These are phyloP conservation scores for Meredithiella fracta DNA, from an alignment of 2,329 filamentous ascomycete species.

Conservation along the genomic window DNA sequence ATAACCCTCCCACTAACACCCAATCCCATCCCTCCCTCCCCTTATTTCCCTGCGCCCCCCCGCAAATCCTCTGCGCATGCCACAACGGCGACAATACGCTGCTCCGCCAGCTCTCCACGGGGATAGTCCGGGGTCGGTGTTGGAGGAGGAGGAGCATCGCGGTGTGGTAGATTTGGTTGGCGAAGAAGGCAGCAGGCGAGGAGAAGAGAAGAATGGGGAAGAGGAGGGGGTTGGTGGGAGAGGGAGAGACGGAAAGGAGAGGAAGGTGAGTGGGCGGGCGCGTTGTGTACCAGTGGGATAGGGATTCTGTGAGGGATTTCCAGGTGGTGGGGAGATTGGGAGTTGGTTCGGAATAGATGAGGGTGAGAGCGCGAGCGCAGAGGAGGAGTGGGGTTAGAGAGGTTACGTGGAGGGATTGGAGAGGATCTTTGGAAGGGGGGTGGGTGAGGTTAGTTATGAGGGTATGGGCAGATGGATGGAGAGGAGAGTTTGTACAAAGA, in stretches of 20 bases:
- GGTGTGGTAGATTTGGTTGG: constrained; percentile 41
- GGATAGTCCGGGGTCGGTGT: constrained; percentile 30
- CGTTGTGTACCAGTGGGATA: constrained; percentile 21
- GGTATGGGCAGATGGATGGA: background rate
- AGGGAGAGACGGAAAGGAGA: constrained; percentile 14
- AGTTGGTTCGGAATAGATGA: constrained; percentile 17
- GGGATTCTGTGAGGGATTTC: constrained; percentile 20
- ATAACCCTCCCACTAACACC: constrained; percentile 29
- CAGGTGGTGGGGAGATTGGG: constrained; percentile 18
- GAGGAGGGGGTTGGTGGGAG: constrained; percentile 17
- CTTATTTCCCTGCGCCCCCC: constrained; percentile 32
- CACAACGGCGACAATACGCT: constrained; percentile 27
- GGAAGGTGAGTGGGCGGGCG: constrained; percentile 22
- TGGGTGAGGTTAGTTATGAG: background rate
- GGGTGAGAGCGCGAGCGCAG: constrained; percentile 22
- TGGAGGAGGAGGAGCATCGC: constrained; percentile 36
- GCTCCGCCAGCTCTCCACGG: constrained; percentile 20
- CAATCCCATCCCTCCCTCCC: constrained; percentile 30
- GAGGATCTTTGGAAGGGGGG: background rate
- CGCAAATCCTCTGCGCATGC: constrained; percentile 33
- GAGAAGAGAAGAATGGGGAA: constrained; percentile 25
- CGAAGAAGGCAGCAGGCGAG: constrained; percentile 27
- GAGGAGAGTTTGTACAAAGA: background rate
- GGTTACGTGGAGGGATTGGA: background rate
- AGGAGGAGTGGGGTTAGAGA: constrained; percentile 20